These are phyloP conservation scores for Xenosphaeropsis pyriputrescens DNA, from an alignment of 2,329 filamentous ascomycete genomes.

Conservation along the genomic window DNA sequence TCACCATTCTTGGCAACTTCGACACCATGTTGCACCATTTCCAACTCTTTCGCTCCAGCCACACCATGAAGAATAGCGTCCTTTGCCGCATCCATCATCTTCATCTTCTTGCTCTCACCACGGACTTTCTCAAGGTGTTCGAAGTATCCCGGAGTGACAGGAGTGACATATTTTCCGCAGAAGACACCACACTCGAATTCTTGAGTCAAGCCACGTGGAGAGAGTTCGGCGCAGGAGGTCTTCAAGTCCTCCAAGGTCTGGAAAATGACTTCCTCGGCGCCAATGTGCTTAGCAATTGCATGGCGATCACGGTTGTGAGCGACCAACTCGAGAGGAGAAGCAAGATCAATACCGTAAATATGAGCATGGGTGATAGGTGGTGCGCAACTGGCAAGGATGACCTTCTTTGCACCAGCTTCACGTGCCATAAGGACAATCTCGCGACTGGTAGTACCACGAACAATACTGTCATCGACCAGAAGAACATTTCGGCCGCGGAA, in stretches of 20 bases:
- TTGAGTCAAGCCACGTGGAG: constrained; percentile 38
- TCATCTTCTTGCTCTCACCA: constrained; percentile 54
- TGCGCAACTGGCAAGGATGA: constrained; percentile 71
- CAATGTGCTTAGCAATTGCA: constrained; percentile 52
- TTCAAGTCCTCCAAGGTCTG: constrained; percentile 69
- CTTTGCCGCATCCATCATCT: constrained; percentile 48
- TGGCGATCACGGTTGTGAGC: constrained; percentile 49
- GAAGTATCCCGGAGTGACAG: constrained; percentile 68
- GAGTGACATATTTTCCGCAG: constrained; percentile 73
- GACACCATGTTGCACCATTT: constrained; percentile 47
- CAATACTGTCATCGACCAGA: constrained; percentile 81
- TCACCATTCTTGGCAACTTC: constrained; percentile 38
- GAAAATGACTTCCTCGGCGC: constrained; percentile 64
- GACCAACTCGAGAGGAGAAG: constrained; percentile 55
- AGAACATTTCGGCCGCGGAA: constrained; percentile 70
- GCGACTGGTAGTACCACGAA: constrained; percentile 68
- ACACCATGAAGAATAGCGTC: constrained; percentile 48
- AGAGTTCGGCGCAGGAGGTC: constrained; percentile 60
- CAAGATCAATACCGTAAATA: constrained; percentile 71
- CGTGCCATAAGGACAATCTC: constrained; percentile 75
- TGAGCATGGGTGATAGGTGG: constrained; percentile 77
- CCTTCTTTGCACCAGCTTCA: constrained; percentile 68
- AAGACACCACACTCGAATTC: constrained; percentile 89
- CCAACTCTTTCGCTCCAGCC: constrained; percentile 43
- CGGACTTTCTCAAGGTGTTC: constrained; percentile 60